Base-by-base conservation (phyloP, 208 protist species). In the Giardia muris region DNA sequence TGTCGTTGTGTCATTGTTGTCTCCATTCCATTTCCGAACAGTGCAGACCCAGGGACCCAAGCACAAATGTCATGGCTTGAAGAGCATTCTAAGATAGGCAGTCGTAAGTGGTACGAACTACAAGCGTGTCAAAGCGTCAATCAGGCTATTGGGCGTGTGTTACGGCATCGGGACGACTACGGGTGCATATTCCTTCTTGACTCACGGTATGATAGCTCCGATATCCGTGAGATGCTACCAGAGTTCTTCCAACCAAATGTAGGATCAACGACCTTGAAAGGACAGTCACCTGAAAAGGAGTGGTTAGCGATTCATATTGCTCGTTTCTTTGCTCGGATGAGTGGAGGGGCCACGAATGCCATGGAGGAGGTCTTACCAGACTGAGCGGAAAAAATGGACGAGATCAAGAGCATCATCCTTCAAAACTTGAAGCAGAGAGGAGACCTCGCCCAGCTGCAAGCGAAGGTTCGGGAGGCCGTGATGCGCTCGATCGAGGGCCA, bases 91-190 rank as follows among this genome's bases (percentile, higher is more conserved):
- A 30, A 39, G 10, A 10, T 76, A 30, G 30, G 30, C 19, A 30
- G 57, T 39, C 19, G 57, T 76, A 30, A 76, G 19, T 76, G 57
- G 57, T 76, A 76, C 30, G 10, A 10, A 39, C 19, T 76, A 76
- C 57, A 76, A 10, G 57, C 57, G 30, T 76, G 30, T 76, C 10
- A 30, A 30, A 76, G 57, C 30, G 87, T 90, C 87, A 90, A 90
- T 30, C 87, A 90, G 87, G 46, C 87, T 10, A n/a, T 90, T n/a
- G 87, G 87, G 19, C 87, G 87, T 90, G 87, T 90, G 19, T 30
- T 90, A 87, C 87, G 87, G 30, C 87, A 90, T 30, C 10, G 30
- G 30, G 67, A 90, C 87, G 87, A 90, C 87, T 90, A 90, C 87
- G 87, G 87, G 30, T 67, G 47, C 87, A 90, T 90, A 30, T 87